Base-by-base conservation (phyloP, 805 yeast genomes). In the Kodamaea lidongshanica region DNA sequence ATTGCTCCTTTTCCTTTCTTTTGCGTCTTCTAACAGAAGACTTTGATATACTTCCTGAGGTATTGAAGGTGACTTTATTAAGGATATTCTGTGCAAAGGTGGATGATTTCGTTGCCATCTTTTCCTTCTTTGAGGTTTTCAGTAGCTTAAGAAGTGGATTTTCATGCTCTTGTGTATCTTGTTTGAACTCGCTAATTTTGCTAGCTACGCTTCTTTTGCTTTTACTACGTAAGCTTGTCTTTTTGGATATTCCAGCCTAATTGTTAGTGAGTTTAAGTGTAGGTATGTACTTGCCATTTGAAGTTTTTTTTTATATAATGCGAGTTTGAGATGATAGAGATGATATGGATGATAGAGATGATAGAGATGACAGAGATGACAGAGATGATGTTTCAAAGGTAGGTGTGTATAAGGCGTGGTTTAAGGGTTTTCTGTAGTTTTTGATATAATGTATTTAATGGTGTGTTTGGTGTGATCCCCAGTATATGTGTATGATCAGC, bases 21-120 rank as follows among this genome's bases (percentile, higher is more conserved):
- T 83, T 73, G 44, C 78, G 77, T 41, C 85, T 67, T 47, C 85
- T 67, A 3, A 69, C 38, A 0, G 86, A 62, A 5, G 85, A 76
- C 48, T 81, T 82, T 12, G 86, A 77, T 24, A 82, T 65, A 13
- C 72, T 71, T 11, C 63, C 45, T 45, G 64, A 45, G 34, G 65
- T 47, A 28, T 56, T 58, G 35, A 52, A 47, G 9, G 60, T 49
- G 12, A 44, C 49, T 28, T 56, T 51, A 18, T 39, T 39, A 28
- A 50, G 40, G 27, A 58, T 34, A 16, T 46, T 46, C 19, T 50
- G 44, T 16, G 62, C 50, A 35, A 67, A 60, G 31, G 51, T 60
- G 21, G 56, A 61, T 18, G 64, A 46, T 40, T 62, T 70, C 18
- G 47, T 54, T 24, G 40, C 44, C 26, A 61, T 69, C 39, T 74